These are phyloP conservation scores for Penicillium fimorum DNA, from an alignment of 495 filamentous ascomycete genomes.

Conservation along the genomic window DNA sequence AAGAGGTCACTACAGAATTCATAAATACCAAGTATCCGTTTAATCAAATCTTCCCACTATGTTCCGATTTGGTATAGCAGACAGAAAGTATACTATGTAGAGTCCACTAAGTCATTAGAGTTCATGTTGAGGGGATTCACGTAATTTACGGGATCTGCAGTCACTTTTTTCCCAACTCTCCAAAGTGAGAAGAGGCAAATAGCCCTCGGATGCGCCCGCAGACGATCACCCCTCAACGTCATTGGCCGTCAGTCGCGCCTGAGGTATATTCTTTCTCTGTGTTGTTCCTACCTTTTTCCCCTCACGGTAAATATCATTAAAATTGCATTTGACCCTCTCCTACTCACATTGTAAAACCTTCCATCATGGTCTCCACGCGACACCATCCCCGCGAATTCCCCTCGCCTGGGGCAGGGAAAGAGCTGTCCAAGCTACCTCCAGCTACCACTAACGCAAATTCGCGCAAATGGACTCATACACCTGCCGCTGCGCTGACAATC, in stretches of 20 bases:
- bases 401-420: slow-evolving; percentile 31
- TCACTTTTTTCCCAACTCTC: slow-evolving; percentile 1
- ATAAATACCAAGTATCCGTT: too few relatives aligned
- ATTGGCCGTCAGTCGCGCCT: slow-evolving; percentile 26
- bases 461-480: slow-evolving; percentile 63
- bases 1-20: too few relatives aligned
- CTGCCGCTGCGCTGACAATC: slow-evolving; percentile 59
- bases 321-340: neutral
- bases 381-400: slow-evolving; percentile 50
- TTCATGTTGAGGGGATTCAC: neutral
- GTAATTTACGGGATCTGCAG: neutral
- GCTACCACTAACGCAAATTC: slow-evolving; percentile 28
- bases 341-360: neutral
- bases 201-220: slow-evolving; percentile 7
- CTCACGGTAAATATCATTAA: neutral
- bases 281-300: neutral
- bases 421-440: slow-evolving; percentile 28
- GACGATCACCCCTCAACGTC: slow-evolving; percentile 30
- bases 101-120: neutral
- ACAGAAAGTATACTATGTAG: neutral
- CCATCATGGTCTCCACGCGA: slow-evolving; percentile 53
- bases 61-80: neutral
- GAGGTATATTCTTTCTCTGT: slow-evolving; percentile 9
- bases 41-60: neutral
- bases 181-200: slow-evolving; percentile 2